phyloP scores from a whole-genome alignment of 257 asterid species.

The Solanum bukasovii region DNA sequence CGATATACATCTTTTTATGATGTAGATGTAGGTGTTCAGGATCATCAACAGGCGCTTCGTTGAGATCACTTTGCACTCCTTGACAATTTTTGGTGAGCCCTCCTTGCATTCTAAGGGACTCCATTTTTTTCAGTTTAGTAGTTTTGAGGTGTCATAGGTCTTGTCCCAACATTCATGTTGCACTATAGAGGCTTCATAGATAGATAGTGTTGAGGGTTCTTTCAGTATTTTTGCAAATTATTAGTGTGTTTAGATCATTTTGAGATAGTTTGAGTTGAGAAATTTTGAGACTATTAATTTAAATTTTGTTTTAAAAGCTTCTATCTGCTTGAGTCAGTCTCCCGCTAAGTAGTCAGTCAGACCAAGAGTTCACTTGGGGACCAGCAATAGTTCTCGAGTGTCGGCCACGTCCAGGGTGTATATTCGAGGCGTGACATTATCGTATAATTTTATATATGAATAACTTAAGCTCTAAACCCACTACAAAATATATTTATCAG shows the following conservation, averaged over 20 bases:
- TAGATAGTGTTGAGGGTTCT: background rate
- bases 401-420: background rate
- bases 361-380: background rate
- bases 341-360: background rate
- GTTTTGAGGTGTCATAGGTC: background rate
- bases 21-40: fast-evolving
- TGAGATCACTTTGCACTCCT: background rate
- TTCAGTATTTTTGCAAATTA: background rate
- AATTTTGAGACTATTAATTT: background rate
- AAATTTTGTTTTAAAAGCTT: no score
- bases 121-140: no score
- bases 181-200: background rate
- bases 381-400: no score
- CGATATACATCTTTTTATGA: background rate
- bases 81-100: background rate
- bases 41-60: no score
- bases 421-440: background rate
- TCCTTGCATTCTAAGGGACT: background rate
- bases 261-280: background rate
- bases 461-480: background rate
- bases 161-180: background rate
- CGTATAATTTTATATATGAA: background rate
- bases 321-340: background rate
- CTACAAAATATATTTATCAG: no score
- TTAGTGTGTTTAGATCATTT: background rate